Evolutionary conservation across 352 stramenopile genomes (phyloP).

Genomic region (Phytophthora melonis): DNA sequence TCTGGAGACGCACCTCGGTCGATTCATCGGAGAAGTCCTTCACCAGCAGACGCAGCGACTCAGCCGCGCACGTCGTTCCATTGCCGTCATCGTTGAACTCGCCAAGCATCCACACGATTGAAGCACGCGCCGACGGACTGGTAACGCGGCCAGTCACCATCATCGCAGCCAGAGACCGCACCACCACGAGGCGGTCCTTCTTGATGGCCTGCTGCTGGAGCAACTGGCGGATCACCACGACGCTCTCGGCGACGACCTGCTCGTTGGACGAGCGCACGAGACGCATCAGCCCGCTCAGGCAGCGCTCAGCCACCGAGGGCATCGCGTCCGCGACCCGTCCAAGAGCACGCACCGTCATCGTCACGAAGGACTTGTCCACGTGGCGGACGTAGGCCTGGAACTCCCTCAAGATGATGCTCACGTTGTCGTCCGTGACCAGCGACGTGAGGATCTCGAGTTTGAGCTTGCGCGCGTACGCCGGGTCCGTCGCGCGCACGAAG

Average conservation of each 20-base stretch:
- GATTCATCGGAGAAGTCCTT: conserved; percentile 91
- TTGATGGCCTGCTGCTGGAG: conserved; percentile 91
- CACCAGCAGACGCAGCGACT: conserved; percentile 89
- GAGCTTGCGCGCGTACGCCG: conserved; percentile 95
- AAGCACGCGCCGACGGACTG: conserved; percentile 83
- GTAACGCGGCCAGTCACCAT: conserved; percentile 76
- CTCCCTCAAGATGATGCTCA: conserved; percentile 95
- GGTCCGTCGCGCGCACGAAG: conserved; percentile 96
- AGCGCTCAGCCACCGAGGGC: conserved; percentile 91
- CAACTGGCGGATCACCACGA: conserved; percentile 96
- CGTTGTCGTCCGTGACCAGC: conserved; percentile 92
- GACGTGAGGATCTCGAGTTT: conserved; percentile 98
- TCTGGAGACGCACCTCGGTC: conserved; percentile 89
- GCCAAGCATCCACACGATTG: conserved; percentile 94
- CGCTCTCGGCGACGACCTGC: conserved; percentile 94
- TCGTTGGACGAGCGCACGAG: conserved; percentile 88
- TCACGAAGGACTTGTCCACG: conserved; percentile 95
- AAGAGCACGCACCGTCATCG: conserved; percentile 93
- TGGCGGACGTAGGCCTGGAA: conserved; percentile 97
- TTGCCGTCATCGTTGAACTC: conserved; percentile 87
- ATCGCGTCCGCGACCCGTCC: conserved; percentile 93
- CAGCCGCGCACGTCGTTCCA: conserved; percentile 72
- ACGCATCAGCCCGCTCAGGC: conserved; percentile 90
- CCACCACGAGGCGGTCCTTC: conserved; percentile 79
- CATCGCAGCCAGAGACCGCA: conserved; percentile 83